Percentiles rank a stretch among this genome's conserved stretches.
Conservation (phyloP, 164 flowering plant species). For the Platanus orientalis region DNA sequence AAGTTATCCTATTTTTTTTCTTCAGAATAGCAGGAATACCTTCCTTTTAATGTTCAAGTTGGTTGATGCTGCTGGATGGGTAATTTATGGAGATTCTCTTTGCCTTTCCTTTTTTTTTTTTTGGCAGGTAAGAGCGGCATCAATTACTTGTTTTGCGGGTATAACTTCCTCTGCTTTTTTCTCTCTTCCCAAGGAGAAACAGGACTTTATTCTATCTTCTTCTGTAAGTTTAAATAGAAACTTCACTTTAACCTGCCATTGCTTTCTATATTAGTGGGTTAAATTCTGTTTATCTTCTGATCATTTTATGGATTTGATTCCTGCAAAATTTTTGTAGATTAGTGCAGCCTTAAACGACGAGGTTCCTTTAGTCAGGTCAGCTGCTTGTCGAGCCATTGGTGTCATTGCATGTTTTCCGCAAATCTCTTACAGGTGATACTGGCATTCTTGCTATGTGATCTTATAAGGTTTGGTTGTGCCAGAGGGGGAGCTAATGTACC, state of each 20-base stretch:
- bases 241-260: background rate
- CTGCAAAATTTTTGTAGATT: constrained; percentile 34
- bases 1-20: background rate
- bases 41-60: background rate
- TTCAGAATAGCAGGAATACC: background rate
- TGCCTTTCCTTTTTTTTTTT: no score
- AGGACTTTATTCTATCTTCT: constrained; percentile 51
- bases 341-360: constrained; percentile 56
- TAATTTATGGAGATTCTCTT: background rate
- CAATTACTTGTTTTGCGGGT: constrained; percentile 93
- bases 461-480: background rate
- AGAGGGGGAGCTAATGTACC: constrained; percentile 3
- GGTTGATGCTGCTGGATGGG: background rate
- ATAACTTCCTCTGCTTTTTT: constrained; percentile 74
- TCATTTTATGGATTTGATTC: constrained; percentile 2
- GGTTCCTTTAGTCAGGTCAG: constrained; percentile 80
- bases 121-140: constrained; percentile 81
- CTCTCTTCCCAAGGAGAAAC: constrained; percentile 55
- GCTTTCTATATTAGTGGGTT: background rate
- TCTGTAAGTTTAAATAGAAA: constrained; percentile 42
- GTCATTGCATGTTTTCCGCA: constrained; percentile 76
- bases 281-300: no score
- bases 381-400: constrained; percentile 96
- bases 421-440: constrained; percentile 54
- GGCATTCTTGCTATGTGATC: background rate